A percentile compares a stretch with the other conserved stretches of the same genome.
phyloP scores from a whole-genome alignment of 768 basidiomycete species.

The Naematelia encephala region DNA sequence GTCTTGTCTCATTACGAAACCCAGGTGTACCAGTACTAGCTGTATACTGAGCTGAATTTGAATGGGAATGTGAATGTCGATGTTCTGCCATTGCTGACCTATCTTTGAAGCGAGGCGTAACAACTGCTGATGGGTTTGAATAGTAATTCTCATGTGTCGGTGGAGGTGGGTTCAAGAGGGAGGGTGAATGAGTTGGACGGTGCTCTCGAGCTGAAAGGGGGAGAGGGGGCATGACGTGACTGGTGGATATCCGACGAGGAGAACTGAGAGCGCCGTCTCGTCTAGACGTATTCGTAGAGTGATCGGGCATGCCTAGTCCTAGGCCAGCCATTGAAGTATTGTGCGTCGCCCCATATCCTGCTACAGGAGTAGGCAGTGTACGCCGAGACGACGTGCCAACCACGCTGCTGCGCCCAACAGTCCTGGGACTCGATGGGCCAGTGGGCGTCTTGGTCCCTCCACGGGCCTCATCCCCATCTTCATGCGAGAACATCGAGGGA shows the following conservation, averaged over 20 bases:
- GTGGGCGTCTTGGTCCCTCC: neutral
- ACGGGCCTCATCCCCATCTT: neutral
- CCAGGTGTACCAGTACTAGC: neutral
- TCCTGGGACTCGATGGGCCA: slow-evolving; percentile 6
- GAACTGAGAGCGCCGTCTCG: slow-evolving; percentile 29
- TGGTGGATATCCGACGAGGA: slow-evolving; percentile 37
- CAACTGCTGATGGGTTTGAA: slow-evolving; percentile 31
- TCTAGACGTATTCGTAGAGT: neutral
- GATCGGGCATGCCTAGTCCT: slow-evolving; percentile 14
- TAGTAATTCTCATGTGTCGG: slow-evolving; percentile 41
- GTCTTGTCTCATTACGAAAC: neutral
- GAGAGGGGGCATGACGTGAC: slow-evolving; percentile 5
- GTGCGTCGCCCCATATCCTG: slow-evolving; percentile 1
- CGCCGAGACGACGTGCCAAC: neutral
- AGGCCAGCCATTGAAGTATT: slow-evolving; percentile 3
- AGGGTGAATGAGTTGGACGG: neutral
- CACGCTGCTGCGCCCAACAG: neutral
- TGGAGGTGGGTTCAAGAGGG: neutral
- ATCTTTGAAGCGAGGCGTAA: slow-evolving; percentile 29
- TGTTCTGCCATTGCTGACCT: neutral
- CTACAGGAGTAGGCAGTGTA: neutral
- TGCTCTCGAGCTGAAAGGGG: slow-evolving; percentile 8
- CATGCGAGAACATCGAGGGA: neutral
- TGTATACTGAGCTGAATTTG: neutral
- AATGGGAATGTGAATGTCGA: slow-evolving; percentile 6